Base-by-base conservation (phyloP, 176 grass and related monocot genomes). In the Bolboschoenus planiculmis region DNA sequence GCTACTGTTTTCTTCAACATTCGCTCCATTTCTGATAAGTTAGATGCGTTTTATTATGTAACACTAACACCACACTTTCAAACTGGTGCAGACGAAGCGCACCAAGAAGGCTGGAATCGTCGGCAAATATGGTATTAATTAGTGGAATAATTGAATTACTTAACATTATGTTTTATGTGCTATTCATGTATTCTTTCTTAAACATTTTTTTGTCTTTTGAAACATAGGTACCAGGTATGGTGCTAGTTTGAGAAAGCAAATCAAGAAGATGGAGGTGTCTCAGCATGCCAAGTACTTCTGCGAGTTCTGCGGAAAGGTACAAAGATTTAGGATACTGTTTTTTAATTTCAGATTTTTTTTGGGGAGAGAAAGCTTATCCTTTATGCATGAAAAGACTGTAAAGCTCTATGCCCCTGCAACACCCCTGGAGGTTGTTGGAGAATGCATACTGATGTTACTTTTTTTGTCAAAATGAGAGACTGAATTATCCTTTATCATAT, bases 241-340 rank as follows among this genome's bases (percentile, higher is more conserved):
- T 92, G 92, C 95, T 46, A 97, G 95, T 85, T 85, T 97, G 85
- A 90, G 92, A 75, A 97, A 97, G 87, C 92, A 97, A 83, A 97
- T 97, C 72, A 94, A 97, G 87, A 97, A 97, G 83, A 97, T 97
- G 92, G 95, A 97, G 80, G 92, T 94, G 35, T 94, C 95, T 20
- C 90, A 97, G 71, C 92, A 94, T 59, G 90, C 92, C 67, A 97
- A 94, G 88, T 94, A 97, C 55, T 97, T 97, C 85, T 97, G 95
- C 2, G 92, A 94, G 87, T 94, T 97, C 78, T 94, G 90, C 78
- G 95, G 95, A 26, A 94, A 97, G 92, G 92, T 94, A 80, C 23
- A 7, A 47, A 31, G 2, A 31, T 77, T 50, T 33, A 14, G 53
- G 11, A 18, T 75, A 11, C 6, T 48, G 24, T 76, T 5, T 47